Evolutionary conservation across 805 yeast species (phyloP).

Genomic region (Metschnikowia amazonensis): DNA sequence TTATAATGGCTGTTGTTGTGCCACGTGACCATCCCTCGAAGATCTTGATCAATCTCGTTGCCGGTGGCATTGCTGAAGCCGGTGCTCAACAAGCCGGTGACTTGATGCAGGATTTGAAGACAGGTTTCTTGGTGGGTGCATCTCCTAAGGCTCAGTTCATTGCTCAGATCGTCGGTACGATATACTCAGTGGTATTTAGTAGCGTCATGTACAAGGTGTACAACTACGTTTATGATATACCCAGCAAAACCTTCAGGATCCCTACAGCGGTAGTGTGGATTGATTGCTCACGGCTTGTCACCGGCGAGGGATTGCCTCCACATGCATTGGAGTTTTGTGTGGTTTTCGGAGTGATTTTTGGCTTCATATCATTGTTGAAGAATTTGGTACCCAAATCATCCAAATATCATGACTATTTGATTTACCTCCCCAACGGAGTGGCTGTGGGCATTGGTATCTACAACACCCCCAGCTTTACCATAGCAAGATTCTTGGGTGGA

Average conservation of each 20-base stretch:
- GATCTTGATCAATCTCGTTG: conserved; percentile 78
- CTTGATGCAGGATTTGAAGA: conserved; percentile 93
- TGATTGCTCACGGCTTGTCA: conserved; percentile 88
- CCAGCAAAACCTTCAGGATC: conserved; percentile 73
- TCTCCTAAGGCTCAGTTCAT: conserved; percentile 87
- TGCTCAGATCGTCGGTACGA: conserved; percentile 86
- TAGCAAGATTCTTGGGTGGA: conserved; percentile 93
- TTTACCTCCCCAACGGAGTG: conserved; percentile 85
- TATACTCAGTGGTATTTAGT: conserved; percentile 77
- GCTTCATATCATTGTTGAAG: conserved; percentile 59
- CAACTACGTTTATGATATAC: conserved; percentile 78
- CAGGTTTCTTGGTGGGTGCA: conserved; percentile 89
- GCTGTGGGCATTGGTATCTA: conserved; percentile 97
- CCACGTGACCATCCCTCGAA: conserved; percentile 76
- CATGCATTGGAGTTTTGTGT: conserved; percentile 60
- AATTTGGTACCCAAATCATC: conserved; percentile 48
- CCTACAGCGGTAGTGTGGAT: conserved; percentile 98
- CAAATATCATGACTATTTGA: conserved; percentile 37
- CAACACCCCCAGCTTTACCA: conserved; percentile 87
- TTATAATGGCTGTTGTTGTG: conserved; percentile 76
- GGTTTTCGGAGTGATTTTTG: conserved; percentile 65
- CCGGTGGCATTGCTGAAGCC: conserved; percentile 97
- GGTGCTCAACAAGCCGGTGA: conserved; percentile 99
- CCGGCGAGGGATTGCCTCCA: conserved; percentile 87
- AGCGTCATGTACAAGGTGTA: conserved; percentile 80